Percentiles rank a stretch among this genome's conserved stretches.
Conservation (phyloP, 768 basidiomycete species). For the Sistotremastrum suecicum region DNA sequence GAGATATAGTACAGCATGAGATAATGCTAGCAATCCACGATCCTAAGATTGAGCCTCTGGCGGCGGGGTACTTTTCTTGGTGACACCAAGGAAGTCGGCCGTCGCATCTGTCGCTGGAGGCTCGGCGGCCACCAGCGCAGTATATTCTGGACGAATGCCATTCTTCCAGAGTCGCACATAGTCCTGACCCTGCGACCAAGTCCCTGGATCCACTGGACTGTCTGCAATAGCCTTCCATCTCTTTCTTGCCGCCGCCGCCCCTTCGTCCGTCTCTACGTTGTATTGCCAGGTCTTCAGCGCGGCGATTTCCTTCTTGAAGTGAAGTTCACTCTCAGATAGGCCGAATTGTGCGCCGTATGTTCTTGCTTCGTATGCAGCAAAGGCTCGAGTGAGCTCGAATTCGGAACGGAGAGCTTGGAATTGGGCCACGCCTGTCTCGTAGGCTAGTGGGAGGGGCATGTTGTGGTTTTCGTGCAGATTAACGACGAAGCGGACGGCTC, state of each 20-base stretch:
- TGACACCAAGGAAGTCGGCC: too few relatives aligned
- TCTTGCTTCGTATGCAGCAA: constrained; percentile 73
- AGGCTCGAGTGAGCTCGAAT: constrained; percentile 58
- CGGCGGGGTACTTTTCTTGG: too few relatives aligned
- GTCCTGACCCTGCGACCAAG: constrained; percentile 63
- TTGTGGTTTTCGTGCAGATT: constrained; percentile 58
- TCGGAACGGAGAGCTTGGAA: constrained; percentile 82
- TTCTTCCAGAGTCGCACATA: constrained; percentile 63
- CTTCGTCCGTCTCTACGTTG: constrained; percentile 40
- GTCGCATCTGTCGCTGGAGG: neutral
- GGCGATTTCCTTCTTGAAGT: constrained; percentile 47
- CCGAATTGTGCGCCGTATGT: constrained; percentile 54
- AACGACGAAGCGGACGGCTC: constrained; percentile 66
- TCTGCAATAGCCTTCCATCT: constrained; percentile 53
- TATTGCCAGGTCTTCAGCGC: constrained; percentile 45
- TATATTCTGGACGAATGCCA: constrained; percentile 53
- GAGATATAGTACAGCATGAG: too few relatives aligned
- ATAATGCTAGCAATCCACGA: too few relatives aligned
- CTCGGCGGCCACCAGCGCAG: constrained; percentile 6
- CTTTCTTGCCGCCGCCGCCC: constrained; percentile 51
- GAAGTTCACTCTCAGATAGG: constrained; percentile 43
- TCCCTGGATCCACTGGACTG: constrained; percentile 23
- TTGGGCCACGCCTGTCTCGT: constrained; percentile 64
- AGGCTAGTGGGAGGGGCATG: constrained; percentile 62
- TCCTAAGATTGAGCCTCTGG: too few relatives aligned